These are phyloP conservation scores for Linum trigynum DNA, from an alignment of 345 rosid genomes.

Conservation along the genomic window DNA sequence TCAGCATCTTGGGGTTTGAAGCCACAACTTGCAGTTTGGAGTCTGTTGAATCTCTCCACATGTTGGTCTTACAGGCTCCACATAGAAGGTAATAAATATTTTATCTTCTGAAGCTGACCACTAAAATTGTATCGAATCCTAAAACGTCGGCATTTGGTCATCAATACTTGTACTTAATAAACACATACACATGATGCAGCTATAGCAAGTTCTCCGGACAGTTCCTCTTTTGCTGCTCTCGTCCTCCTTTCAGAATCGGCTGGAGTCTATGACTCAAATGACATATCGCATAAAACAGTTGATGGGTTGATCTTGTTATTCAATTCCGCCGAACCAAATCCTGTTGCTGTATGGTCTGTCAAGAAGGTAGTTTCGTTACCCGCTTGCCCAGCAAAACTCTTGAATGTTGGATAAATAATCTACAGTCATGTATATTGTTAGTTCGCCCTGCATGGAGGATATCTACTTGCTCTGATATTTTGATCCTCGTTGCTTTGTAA, in stretches of 20 bases:
- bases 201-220: conserved; percentile 44
- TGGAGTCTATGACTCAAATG: conserved; percentile 23
- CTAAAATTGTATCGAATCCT: no score
- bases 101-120: not conserved
- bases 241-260: conserved; percentile 47
- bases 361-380: conserved; percentile 42
- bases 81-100: conserved; percentile 51
- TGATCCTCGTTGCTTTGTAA: conserved; percentile 11
- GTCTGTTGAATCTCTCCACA: conserved; percentile 48
- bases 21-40: conserved; percentile 75
- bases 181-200: conserved; percentile 34
- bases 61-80: conserved; percentile 79
- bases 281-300: conserved; percentile 34
- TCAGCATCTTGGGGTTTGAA: conserved; percentile 52
- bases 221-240: conserved; percentile 60
- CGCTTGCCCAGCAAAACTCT: not conserved
- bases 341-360: conserved; percentile 69
- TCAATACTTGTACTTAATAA: not conserved
- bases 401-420: not conserved
- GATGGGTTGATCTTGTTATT: conserved; percentile 73
- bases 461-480: not conserved
- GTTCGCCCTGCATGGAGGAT: no score
- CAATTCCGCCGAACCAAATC: conserved; percentile 53
- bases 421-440: no score
- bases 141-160: not conserved